Percentiles rank a stretch among this genome's conserved stretches.
Evolutionary conservation across 345 rosid genomes (phyloP).

Genomic region (Excoecaria agallocha): DNA sequence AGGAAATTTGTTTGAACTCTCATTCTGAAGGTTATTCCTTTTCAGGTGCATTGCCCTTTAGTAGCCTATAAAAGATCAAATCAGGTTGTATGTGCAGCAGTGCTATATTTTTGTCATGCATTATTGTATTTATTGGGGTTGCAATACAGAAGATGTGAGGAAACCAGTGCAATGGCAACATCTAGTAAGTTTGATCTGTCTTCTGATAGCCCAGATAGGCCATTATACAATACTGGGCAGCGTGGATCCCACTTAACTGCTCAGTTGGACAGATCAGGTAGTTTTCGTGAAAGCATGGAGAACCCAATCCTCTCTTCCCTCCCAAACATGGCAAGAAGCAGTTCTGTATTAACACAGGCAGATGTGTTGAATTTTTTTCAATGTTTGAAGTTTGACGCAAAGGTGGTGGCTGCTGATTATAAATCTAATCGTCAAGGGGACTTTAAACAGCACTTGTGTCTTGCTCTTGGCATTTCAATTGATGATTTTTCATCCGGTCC

Average conservation of each 20-base stretch:
- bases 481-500: conserved; percentile 67
- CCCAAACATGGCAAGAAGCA: conserved; percentile 61
- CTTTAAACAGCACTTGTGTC: conserved; percentile 60
- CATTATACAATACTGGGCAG: conserved; percentile 58
- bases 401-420: conserved; percentile 68
- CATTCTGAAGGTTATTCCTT: conserved; percentile 19
- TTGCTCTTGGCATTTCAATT: conserved; percentile 68
- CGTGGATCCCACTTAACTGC: conserved; percentile 76
- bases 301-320: conserved; percentile 66
- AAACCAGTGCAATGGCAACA: conserved; percentile 68
- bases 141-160: conserved; percentile 45
- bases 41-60: conserved; percentile 46
- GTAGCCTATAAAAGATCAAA: conserved; percentile 26
- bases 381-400: conserved; percentile 69
- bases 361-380: conserved; percentile 75
- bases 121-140: conserved; percentile 50
- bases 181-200: conserved; percentile 84
- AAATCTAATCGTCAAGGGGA: conserved; percentile 73
- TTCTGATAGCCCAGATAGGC: conserved; percentile 84
- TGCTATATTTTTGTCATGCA: conserved; percentile 61
- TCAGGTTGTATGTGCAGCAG: conserved; percentile 53
- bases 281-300: conserved; percentile 80
- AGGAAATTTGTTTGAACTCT: conserved; percentile 22
- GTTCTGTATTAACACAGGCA: conserved; percentile 53
- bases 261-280: conserved; percentile 79